Conservation (phyloP, 1,284 basidiomycete species). For the Anthracocystis panici-leucophaei region DNA sequence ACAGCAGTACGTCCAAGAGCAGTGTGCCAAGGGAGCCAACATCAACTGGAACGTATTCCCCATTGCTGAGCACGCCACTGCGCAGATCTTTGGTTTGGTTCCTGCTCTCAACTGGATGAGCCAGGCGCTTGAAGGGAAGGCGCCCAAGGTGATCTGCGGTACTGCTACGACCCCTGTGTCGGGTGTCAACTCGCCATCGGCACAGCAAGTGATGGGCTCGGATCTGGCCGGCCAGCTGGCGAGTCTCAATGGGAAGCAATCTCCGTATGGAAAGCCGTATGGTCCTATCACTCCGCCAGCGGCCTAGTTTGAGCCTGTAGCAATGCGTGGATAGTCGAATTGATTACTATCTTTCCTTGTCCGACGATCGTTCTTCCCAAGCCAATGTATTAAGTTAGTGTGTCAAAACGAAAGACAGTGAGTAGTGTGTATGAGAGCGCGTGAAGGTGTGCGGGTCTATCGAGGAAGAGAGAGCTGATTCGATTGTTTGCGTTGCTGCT, state of each 20-base stretch:
- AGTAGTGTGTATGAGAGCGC: too few species aligned
- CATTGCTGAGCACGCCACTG: conserved; percentile 48
- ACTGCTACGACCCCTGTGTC: conserved; percentile 6
- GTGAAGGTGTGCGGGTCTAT: too few species aligned
- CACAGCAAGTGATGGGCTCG: conserved; percentile 22
- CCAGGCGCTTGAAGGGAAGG: conserved; percentile 40
- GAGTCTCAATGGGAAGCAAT: conserved; percentile 17
- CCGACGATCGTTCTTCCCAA: too few species aligned
- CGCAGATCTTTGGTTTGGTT: conserved; percentile 39
- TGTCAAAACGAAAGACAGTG: too few species aligned
- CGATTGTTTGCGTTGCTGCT: too few species aligned
- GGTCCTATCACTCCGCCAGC: neutral
- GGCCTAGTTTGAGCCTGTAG: too few species aligned
- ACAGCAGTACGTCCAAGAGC: conserved; percentile 53
- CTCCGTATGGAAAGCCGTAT: conserved; percentile 20
- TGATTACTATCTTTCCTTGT: too few species aligned
- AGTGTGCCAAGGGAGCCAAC: conserved; percentile 62
- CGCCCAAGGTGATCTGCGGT: conserved; percentile 43
- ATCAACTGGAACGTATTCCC: conserved; percentile 52
- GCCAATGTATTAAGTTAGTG: too few species aligned
- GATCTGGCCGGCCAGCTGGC: conserved; percentile 33
- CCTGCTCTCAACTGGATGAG: conserved; percentile 41
- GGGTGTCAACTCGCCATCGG: conserved; percentile 15
- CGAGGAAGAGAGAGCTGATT: too few species aligned
- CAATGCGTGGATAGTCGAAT: too few species aligned